phyloP scores from a whole-genome alignment of 306 rosid genomes.

The Acacia crassicarpa region DNA sequence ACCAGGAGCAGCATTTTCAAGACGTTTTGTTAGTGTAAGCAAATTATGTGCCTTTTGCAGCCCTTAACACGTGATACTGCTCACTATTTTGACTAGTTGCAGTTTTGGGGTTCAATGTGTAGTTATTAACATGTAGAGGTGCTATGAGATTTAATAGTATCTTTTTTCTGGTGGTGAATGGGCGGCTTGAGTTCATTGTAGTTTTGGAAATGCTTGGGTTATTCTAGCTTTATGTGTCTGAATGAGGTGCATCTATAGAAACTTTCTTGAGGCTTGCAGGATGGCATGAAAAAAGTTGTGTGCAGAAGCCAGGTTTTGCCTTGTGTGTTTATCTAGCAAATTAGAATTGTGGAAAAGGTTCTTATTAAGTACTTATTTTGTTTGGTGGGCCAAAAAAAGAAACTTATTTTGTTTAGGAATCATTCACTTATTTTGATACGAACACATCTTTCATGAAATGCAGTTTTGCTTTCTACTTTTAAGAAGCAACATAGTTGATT shows the following conservation, averaged over 20 bases:
- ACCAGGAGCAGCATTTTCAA: conserved; percentile 54
- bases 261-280: conserved; percentile 9
- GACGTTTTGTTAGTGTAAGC: conserved; percentile 76
- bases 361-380: not conserved
- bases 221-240: not conserved
- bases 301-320: not conserved
- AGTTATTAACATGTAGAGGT: not conserved
- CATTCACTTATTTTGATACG: not conserved
- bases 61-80: conserved; percentile 6
- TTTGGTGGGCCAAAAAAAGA: not conserved
- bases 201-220: not conserved
- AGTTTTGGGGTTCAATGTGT: conserved; percentile 4
- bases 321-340: not conserved
- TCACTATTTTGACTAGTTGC: not conserved
- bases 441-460: not conserved
- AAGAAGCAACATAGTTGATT: conserved; percentile 4
- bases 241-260: not conserved
- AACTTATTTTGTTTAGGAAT: conserved; percentile 11
- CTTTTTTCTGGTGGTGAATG: conserved; percentile 5
- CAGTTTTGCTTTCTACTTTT: not conserved
- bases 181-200: conserved; percentile 17
- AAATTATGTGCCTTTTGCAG: conserved; percentile 16
- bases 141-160: not conserved
- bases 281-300: not conserved
- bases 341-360: not conserved